phyloP scores from a whole-genome alignment of 2,329 filamentous ascomycete genomes.

The Talaromyces sp. region DNA sequence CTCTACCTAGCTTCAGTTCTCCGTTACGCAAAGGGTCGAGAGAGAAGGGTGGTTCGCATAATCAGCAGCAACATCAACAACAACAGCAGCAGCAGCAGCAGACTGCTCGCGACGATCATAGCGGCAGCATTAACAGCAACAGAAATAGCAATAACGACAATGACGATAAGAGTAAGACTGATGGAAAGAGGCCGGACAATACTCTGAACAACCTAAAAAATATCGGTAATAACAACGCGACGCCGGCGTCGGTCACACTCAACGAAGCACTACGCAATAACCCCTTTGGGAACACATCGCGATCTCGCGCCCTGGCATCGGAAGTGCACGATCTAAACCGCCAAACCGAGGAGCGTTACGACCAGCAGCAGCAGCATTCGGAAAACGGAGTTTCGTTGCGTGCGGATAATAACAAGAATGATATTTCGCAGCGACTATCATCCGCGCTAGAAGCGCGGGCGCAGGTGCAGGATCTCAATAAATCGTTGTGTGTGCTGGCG shows the following conservation, averaged over 20 bases:
- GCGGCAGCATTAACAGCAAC: neutral
- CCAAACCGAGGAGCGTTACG: neutral
- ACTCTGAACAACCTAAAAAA: neutral
- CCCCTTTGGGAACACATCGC: constrained; percentile 32
- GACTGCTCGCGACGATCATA: neutral
- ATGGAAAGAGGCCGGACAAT: too few species aligned
- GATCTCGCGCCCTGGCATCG: constrained; percentile 19
- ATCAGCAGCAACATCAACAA: neutral
- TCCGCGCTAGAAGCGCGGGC: constrained; percentile 20
- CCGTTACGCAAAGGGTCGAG: constrained; percentile 16
- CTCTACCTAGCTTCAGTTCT: constrained; percentile 29
- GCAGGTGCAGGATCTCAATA: constrained; percentile 33
- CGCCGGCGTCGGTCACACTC: constrained; percentile 22
- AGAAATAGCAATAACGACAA: neutral
- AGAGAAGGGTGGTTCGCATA: neutral
- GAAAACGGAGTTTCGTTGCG: neutral
- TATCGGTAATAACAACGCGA: neutral
- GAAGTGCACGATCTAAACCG: neutral
- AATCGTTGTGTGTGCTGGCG: constrained; percentile 34
- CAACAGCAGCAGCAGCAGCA: neutral
- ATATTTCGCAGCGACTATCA: neutral
- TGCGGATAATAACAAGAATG: neutral
- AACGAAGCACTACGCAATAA: constrained; percentile 40
- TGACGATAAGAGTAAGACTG: neutral
- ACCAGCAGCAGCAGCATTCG: neutral